Conservation (phyloP, 1,284 basidiomycete genomes). For the Cryptococcus sp. region DNA sequence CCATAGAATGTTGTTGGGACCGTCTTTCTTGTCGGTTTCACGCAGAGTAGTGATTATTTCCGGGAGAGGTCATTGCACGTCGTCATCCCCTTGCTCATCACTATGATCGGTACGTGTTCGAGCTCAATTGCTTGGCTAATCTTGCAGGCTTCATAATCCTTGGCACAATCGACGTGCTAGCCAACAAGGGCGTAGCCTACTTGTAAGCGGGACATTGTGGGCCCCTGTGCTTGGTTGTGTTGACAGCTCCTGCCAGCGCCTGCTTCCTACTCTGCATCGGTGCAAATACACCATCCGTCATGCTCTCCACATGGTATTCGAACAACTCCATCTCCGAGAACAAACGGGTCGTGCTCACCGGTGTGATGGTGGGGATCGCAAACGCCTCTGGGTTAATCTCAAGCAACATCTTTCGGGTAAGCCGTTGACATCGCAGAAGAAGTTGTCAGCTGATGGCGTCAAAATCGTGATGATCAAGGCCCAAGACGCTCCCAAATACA, state of each 20-base stretch:
- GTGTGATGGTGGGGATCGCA: slow-evolving; percentile 58
- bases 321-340: slow-evolving; percentile 60
- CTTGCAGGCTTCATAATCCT: slow-evolving; percentile 60
- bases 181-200: slow-evolving; percentile 55
- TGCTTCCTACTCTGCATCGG: slow-evolving; percentile 45
- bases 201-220: slow-evolving; percentile 54
- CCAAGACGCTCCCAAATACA: slow-evolving; percentile 55
- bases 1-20: slow-evolving; percentile 54
- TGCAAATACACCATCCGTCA: slow-evolving; percentile 58
- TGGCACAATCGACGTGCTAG: slow-evolving; percentile 55
- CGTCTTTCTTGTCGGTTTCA: slow-evolving; percentile 55
- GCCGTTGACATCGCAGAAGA: neutral
- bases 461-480: slow-evolving; percentile 2
- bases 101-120: slow-evolving; percentile 4
- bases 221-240: slow-evolving; percentile 28
- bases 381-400: slow-evolving; percentile 60
- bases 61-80: slow-evolving; percentile 10
- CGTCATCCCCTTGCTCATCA: slow-evolving; percentile 3
- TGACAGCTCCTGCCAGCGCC: slow-evolving; percentile 1
- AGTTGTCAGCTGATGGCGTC: slow-evolving; percentile 37
- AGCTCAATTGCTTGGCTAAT: neutral
- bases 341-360: slow-evolving; percentile 58
- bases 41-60: slow-evolving; percentile 51
- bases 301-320: slow-evolving; percentile 59
- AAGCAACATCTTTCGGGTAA: slow-evolving; percentile 57